Percentiles rank a stretch among this genome's conserved stretches.
phyloP scores from a whole-genome alignment of 305 asterid genomes.

The Nicotiana rustica region DNA sequence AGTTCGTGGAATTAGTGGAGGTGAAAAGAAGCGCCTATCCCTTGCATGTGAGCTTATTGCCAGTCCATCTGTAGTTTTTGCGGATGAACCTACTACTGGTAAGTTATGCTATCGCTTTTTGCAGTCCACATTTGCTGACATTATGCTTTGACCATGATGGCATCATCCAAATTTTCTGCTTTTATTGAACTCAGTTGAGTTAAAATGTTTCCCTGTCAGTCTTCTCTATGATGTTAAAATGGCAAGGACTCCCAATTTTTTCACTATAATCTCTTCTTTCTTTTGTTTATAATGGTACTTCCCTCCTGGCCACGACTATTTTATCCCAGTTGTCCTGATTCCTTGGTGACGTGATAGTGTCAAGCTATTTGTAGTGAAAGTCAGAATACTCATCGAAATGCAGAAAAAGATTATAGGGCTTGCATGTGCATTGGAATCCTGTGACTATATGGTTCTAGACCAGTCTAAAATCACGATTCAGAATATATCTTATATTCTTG shows the following conservation, averaged over 20 bases:
- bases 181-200: slow-evolving; percentile 1
- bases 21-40: slow-evolving; percentile 94
- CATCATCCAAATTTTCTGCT: background rate
- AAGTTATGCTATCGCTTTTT: slow-evolving; percentile 34
- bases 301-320: background rate
- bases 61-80: slow-evolving; percentile 96
- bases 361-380: background rate
- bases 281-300: background rate
- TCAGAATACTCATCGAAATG: background rate
- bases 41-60: slow-evolving; percentile 97
- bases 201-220: background rate
- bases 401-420: background rate
- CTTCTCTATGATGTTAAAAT: slow-evolving; percentile 12
- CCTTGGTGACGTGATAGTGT: background rate
- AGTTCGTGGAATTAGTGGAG: slow-evolving; percentile 98
- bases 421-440: background rate
- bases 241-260: background rate
- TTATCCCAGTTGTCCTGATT: background rate
- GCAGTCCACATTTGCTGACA: slow-evolving; percentile 31
- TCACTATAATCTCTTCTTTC: background rate
- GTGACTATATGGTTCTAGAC: background rate
- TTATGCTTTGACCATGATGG: background rate
- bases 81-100: slow-evolving; percentile 99
- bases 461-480: background rate
- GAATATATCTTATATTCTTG: slow-evolving; percentile 13